phyloP scores from a whole-genome alignment of 768 basidiomycete genomes.

The Collybia nuda region DNA sequence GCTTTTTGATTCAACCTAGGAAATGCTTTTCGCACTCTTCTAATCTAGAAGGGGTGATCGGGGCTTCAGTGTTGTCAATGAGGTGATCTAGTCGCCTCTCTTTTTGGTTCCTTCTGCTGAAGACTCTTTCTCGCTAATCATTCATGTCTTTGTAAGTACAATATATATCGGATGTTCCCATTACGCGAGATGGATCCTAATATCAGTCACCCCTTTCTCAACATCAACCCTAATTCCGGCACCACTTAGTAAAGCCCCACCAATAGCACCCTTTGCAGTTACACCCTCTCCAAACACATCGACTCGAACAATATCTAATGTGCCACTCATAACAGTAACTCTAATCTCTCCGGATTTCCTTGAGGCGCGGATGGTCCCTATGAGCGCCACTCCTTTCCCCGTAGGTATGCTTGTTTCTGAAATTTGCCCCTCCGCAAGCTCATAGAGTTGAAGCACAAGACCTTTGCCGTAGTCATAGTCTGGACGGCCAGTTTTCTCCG shows the following conservation, averaged over 20 bases:
- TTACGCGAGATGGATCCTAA: constrained; percentile 13
- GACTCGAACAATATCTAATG: constrained; percentile 15
- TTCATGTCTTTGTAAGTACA: neutral
- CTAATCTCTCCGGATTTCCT: constrained; percentile 28
- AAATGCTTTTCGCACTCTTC: too few species aligned
- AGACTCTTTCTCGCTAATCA: neutral
- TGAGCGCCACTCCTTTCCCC: constrained; percentile 39
- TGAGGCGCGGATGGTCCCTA: constrained; percentile 38
- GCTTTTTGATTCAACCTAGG: too few species aligned
- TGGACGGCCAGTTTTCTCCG: constrained; percentile 46
- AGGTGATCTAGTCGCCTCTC: too few species aligned
- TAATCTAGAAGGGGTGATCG: too few species aligned
- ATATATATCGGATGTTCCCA: neutral
- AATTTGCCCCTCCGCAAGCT: constrained; percentile 41
- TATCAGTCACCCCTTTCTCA: constrained; percentile 14
- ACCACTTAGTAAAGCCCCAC: constrained; percentile 9
- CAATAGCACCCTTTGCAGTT: constrained; percentile 10
- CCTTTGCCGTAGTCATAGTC: constrained; percentile 58
- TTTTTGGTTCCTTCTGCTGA: too few species aligned
- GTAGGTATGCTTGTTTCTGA: constrained; percentile 40
- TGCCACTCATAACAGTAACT: constrained; percentile 19
- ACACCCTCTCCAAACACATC: constrained; percentile 11
- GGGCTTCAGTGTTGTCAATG: too few species aligned
- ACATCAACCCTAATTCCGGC: constrained; percentile 10
- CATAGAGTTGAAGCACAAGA: constrained; percentile 54